These are phyloP conservation scores for Perilla frutescens DNA, from an alignment of 257 asterid genomes.

Conservation along the genomic window DNA sequence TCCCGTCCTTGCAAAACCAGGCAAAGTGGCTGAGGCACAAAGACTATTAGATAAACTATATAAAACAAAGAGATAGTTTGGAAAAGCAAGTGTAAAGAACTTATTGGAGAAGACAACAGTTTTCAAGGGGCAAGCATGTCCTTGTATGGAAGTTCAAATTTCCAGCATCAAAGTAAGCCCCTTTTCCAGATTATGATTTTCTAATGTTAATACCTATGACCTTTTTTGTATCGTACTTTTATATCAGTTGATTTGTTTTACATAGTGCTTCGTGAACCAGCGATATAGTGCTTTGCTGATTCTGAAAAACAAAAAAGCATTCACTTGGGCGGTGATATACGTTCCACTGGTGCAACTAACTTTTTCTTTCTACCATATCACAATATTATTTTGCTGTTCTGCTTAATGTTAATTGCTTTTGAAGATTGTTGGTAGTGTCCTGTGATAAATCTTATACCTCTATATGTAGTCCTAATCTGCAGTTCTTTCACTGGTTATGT, in stretches of 20 bases:
- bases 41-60: slow-evolving; percentile 62
- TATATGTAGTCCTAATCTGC: not conserved
- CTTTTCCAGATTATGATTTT: slow-evolving; percentile 17
- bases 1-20: slow-evolving; percentile 74
- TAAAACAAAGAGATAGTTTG: slow-evolving; percentile 49
- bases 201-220: not conserved
- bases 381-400: not conserved
- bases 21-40: slow-evolving; percentile 69
- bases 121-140: slow-evolving; percentile 17
- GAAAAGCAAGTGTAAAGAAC: slow-evolving; percentile 9
- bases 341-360: not conserved
- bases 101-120: not conserved
- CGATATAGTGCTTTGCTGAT: not conserved
- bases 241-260: slow-evolving; percentile 2
- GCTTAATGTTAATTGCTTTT: not conserved
- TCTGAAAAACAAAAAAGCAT: not conserved
- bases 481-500: not conserved
- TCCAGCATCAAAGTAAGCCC: slow-evolving; percentile 36
- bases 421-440: not conserved
- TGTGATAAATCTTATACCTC: not conserved
- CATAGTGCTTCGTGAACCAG: not conserved
- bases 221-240: not conserved
- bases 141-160: not conserved
- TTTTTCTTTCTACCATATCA: not conserved
- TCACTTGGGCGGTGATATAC: slow-evolving; percentile 5